phyloP scores from a whole-genome alignment of 371 early-diverging fungal species.

The Mortierella sp. region DNA sequence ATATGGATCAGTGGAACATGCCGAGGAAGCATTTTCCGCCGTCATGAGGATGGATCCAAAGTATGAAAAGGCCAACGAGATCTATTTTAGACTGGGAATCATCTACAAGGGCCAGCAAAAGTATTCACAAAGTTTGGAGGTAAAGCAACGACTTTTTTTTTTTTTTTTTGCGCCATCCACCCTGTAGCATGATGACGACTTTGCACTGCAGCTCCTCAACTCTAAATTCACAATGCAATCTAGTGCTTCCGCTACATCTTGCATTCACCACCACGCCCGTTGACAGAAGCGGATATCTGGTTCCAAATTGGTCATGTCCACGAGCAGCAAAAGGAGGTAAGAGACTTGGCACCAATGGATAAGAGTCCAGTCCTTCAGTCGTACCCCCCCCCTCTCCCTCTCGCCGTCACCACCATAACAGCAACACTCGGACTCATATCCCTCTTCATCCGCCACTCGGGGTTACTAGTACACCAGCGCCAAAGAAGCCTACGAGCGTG shows the following conservation, averaged over 20 bases:
- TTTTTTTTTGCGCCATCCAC: not conserved
- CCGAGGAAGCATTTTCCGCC: constrained; percentile 96
- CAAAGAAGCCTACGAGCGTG: constrained; percentile 93
- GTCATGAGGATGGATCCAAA: constrained; percentile 89
- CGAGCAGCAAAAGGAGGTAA: constrained; percentile 92
- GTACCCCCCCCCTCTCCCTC: no score
- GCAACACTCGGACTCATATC: no score
- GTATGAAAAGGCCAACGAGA: constrained; percentile 96
- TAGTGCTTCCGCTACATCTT: constrained; percentile 95
- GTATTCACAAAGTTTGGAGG: constrained; percentile 85
- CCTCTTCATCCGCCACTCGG: no score
- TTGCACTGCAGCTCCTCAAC: no score
- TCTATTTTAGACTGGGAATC: constrained; percentile 96
- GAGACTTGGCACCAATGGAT: no score
- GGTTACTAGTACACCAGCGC: constrained; percentile 77
- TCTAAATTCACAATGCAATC: no score
- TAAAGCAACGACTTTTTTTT: constrained; percentile 37
- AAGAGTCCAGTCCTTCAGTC: no score
- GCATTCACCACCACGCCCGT: constrained; percentile 91
- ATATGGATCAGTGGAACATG: constrained; percentile 95
- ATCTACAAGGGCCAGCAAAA: constrained; percentile 97
- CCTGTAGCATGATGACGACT: no score
- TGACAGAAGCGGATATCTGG: constrained; percentile 95
- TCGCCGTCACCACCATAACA: no score
- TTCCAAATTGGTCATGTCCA: constrained; percentile 98